phyloP scores from a whole-genome alignment of 495 filamentous ascomycete genomes.

The Neurospora hispaniola region DNA sequence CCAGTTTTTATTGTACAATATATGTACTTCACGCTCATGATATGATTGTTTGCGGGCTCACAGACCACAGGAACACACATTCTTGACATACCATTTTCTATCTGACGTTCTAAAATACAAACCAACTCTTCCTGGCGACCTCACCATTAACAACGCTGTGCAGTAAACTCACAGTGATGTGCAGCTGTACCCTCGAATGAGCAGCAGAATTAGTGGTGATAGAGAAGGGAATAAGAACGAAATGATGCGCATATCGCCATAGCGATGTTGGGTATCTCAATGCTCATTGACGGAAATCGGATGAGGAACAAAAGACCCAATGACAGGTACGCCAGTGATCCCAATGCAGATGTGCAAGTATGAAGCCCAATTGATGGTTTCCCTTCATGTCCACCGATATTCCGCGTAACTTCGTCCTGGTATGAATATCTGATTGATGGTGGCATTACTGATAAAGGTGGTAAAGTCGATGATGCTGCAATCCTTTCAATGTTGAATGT shows the following conservation, averaged over 20 bases:
- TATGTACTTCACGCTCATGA: too few species aligned
- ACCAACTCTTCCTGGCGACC: too few species aligned
- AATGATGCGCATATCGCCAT: background rate
- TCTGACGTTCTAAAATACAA: too few species aligned
- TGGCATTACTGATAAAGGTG: background rate
- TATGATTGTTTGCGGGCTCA: too few species aligned
- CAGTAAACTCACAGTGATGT: too few species aligned
- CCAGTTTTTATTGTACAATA: too few species aligned
- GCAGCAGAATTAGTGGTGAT: background rate
- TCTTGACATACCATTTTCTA: too few species aligned
- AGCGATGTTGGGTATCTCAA: background rate
- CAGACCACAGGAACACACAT: too few species aligned
- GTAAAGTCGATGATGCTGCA: background rate
- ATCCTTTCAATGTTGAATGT: background rate
- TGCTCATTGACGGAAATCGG: background rate
- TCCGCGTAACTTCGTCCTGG: background rate
- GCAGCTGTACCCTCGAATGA: background rate
- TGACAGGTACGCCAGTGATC: background rate
- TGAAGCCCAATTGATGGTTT: background rate
- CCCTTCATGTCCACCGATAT: background rate
- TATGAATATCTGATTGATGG: background rate
- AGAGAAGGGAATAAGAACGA: background rate
- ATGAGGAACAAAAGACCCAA: background rate
- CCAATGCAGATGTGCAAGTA: background rate
- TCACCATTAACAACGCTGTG: too few species aligned